phyloP scores from a whole-genome alignment of 345 rosid species.

The Turnera subulata region DNA sequence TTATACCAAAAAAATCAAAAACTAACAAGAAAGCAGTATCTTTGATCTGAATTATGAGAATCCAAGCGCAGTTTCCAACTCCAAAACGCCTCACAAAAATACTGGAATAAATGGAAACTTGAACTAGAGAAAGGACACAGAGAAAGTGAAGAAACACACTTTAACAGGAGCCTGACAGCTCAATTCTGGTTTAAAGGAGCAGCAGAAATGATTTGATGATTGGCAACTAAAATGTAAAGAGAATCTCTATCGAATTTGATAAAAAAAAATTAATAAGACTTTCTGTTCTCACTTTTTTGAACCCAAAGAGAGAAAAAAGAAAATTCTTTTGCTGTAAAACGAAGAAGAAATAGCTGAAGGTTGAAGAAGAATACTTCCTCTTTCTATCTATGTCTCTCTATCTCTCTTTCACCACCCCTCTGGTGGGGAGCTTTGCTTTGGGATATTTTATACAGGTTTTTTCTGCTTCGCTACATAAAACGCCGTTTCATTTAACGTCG shows the following conservation, averaged over 20 bases:
- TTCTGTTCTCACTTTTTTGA: not conserved
- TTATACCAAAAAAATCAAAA: not conserved
- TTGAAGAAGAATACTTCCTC: conserved; percentile 19
- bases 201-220: not conserved
- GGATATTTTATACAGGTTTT: conserved; percentile 35
- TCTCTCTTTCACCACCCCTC: conserved; percentile 17
- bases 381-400: conserved; percentile 16
- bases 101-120: not conserved
- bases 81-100: conserved; percentile 3
- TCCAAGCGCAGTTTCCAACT: conserved; percentile 14
- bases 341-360: conserved; percentile 14
- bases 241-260: conserved; percentile 26
- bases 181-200: no score
- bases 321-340: not conserved
- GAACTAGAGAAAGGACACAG: not conserved
- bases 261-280: not conserved
- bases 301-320: not conserved
- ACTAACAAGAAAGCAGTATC: conserved; percentile 16
- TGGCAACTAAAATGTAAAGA: conserved; percentile 20
- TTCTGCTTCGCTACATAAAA: conserved; percentile 11
- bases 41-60: conserved; percentile 32
- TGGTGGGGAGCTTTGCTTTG: conserved; percentile 23
- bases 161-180: not conserved
- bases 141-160: not conserved
- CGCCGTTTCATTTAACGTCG: conserved; percentile 43